Base-by-base conservation (phyloP, 768 basidiomycete genomes). In the Termitomyces sp. region DNA sequence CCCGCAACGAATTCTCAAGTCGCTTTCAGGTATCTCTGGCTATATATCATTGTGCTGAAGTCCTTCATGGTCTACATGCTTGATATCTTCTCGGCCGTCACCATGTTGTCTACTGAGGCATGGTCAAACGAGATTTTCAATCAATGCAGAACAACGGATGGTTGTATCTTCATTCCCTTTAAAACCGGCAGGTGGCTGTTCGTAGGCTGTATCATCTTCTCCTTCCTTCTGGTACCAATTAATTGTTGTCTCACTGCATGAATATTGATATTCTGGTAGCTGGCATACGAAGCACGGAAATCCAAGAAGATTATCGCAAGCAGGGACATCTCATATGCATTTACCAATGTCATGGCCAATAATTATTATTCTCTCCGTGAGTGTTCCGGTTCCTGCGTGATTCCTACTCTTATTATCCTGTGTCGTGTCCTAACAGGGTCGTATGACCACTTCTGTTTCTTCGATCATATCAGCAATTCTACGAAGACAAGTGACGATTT, bases 381-480 rank as follows among this genome's bases (percentile, higher is more conserved):
- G 92, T 77, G 53, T n/a, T 52, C 26, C 16, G 18, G 1, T 51
- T 28, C 18, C 47, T 46, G 44, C 50, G 44, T 6, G 22, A 7
- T 18, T 54, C 14, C 47, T 36, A 53, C 51, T 54, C 57, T 36
- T 59, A 32, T 32, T 46, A 53, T 47, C 48, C 63, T 33, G 57
- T 58, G 53, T 8, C 38, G 58, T 58, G 51, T 7, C 14, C 28
- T 42, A 56, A 46, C 38, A 95, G 94, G 92, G 54, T 93, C 90
- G 43, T 99, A 98, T 72, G 88, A 96, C 70, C 92, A 96, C 70
- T 98, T 98, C 71, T 98, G 97, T 73, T 94, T 99, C 79, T 98
- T 98, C 70, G 88, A 91, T 64, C 94, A 98, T 65, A 97, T 99
- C 73, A 87, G 86, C 68, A 88, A 92, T 68, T 98, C 97, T 28